A percentile compares a stretch with the other conserved stretches of the same genome.
Evolutionary conservation across 257 asterid genomes (phyloP).

Genomic region (Avicennia marina): DNA sequence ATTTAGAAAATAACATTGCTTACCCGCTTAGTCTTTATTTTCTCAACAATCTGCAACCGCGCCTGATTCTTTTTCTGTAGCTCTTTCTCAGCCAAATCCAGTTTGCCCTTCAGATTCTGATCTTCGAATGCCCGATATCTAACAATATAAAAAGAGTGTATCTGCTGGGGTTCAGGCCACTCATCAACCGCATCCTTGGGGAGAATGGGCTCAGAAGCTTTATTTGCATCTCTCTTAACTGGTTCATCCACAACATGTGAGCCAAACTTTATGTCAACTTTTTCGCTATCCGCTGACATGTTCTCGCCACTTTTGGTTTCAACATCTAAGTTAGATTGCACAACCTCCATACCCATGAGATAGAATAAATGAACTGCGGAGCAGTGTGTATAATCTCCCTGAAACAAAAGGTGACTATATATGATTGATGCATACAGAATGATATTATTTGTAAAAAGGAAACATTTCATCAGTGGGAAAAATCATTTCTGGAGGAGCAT

Average conservation of each 20-base stretch:
- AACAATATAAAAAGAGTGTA: constrained; percentile 52
- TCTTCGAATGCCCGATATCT: constrained; percentile 66
- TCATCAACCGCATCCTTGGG: constrained; percentile 73
- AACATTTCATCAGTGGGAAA: too few relatives aligned
- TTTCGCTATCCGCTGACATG: constrained; percentile 19
- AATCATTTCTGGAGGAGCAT: too few relatives aligned
- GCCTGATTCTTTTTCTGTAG: constrained; percentile 55
- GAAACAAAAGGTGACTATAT: too few relatives aligned
- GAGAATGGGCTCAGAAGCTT: constrained; percentile 36
- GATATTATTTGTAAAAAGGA: too few relatives aligned
- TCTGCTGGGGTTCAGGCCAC: constrained; percentile 78
- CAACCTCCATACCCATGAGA: constrained; percentile 48
- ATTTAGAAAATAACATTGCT: not conserved
- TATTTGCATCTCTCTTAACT: constrained; percentile 32
- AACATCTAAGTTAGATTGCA: constrained; percentile 31
- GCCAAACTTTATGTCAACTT: constrained; percentile 35
- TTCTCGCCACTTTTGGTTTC: constrained; percentile 26
- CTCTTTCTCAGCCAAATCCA: constrained; percentile 67
- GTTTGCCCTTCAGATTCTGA: constrained; percentile 53
- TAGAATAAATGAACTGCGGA: not conserved
- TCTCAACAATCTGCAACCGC: constrained; percentile 55
- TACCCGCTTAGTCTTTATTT: constrained; percentile 58
- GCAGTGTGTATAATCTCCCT: too few relatives aligned
- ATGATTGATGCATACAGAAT: too few relatives aligned
- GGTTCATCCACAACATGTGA: constrained; percentile 38